Conservation (phyloP, 441 rosid species). For the Kokia cookei region DNA sequence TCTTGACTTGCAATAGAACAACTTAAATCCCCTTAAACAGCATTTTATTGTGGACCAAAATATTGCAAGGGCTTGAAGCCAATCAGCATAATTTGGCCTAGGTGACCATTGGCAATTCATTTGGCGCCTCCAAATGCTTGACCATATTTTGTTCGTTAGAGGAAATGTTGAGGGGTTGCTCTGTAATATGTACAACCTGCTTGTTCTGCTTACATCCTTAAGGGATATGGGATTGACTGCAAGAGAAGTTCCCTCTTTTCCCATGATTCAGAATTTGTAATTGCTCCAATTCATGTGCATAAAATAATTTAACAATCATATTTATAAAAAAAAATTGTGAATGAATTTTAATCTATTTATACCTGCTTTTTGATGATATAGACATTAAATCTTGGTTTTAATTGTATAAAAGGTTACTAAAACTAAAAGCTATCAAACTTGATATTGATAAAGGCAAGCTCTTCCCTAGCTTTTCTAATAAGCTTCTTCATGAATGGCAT, state of each 20-base stretch:
- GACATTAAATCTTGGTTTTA: not conserved
- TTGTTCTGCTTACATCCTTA: too few relatives aligned
- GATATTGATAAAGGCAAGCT: not conserved
- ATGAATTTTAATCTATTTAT: not conserved
- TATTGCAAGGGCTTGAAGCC: not conserved
- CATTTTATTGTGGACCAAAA: not conserved
- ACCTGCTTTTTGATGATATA: not conserved
- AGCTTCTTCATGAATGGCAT: not conserved
- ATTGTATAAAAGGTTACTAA: not conserved
- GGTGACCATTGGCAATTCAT: not conserved
- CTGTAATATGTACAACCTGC: too few relatives aligned
- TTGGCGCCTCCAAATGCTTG: not conserved
- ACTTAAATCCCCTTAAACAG: not conserved
- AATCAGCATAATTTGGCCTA: not conserved
- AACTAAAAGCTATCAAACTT: not conserved
- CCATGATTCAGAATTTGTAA: not conserved
- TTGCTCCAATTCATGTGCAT: not conserved
- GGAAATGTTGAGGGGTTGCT: not conserved
- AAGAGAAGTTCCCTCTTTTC: not conserved
- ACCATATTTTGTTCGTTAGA: not conserved
- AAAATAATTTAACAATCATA: not conserved
- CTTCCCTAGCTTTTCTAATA: not conserved
- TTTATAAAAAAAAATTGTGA: not conserved
- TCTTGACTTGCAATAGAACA: not conserved
- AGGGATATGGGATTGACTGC: not conserved